Conservation (phyloP, 2,329 filamentous ascomycete species). For the Paecilomyces niveus region DNA sequence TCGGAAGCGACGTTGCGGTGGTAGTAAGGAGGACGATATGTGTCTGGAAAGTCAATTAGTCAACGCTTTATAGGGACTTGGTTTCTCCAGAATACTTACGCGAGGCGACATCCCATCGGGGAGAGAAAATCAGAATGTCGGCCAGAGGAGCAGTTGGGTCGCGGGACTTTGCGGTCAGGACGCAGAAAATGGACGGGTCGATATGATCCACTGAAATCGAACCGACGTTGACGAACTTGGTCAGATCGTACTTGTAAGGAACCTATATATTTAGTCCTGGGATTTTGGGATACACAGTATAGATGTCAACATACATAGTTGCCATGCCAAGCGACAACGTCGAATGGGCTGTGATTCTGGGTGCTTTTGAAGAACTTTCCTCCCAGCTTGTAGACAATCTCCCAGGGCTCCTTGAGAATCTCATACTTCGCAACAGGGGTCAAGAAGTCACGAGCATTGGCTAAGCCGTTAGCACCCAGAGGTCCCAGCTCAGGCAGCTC, state of each 20-base stretch:
- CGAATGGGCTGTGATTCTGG: conserved; percentile 61
- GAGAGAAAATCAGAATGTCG: conserved; percentile 34
- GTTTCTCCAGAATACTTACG: conserved; percentile 12
- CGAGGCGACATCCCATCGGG: conserved; percentile 33
- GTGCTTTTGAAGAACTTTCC: conserved; percentile 54
- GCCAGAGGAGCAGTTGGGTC: conserved; percentile 26
- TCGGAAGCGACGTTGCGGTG: conserved; percentile 36
- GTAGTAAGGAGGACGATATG: conserved; percentile 36
- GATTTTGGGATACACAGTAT: background rate
- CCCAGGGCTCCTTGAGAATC: conserved; percentile 47
- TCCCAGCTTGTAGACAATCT: conserved; percentile 57
- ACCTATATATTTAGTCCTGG: conserved; percentile 14
- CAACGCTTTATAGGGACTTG: background rate
- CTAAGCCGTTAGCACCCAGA: conserved; percentile 59
- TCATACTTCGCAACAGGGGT: conserved; percentile 53
- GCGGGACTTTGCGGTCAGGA: conserved; percentile 34
- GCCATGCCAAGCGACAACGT: conserved; percentile 68
- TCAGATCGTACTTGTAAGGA: conserved; percentile 36
- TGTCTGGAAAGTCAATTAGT: conserved; percentile 15
- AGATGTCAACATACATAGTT: conserved; percentile 40
- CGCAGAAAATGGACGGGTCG: conserved; percentile 35
- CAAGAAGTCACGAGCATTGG: conserved; percentile 60
- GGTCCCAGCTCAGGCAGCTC: conserved; percentile 61
- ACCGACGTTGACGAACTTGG: conserved; percentile 34
- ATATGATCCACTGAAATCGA: conserved; percentile 34